A percentile compares a stretch with the other conserved stretches of the same genome.
Conservation (phyloP, 495 filamentous ascomycete species). For the Umbilicaria muhlenbergii region DNA sequence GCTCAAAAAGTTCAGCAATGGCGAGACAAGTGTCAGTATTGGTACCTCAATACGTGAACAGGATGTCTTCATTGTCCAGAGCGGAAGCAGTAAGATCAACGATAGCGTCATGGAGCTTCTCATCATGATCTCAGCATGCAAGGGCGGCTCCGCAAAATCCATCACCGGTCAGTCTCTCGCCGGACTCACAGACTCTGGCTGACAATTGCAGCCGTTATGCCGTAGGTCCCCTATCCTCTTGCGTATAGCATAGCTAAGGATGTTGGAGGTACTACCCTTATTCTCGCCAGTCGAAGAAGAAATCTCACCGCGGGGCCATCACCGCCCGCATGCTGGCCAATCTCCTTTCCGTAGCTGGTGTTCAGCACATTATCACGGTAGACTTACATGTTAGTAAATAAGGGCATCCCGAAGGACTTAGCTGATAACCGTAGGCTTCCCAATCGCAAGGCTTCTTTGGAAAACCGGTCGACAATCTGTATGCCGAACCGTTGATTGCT, state of each 20-base stretch:
- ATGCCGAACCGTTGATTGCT: slow-evolving; percentile 90
- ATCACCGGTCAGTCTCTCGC: slow-evolving; percentile 62
- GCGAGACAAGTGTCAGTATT: slow-evolving; percentile 92
- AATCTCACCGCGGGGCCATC: slow-evolving; percentile 90
- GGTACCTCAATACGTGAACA: slow-evolving; percentile 89
- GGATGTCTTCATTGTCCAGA: slow-evolving; percentile 98
- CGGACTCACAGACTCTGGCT: slow-evolving; percentile 5
- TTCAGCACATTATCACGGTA: slow-evolving; percentile 94
- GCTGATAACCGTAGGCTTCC: slow-evolving; percentile 35
- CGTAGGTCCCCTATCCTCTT: slow-evolving; percentile 32
- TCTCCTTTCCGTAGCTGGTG: slow-evolving; percentile 77
- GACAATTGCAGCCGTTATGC: slow-evolving; percentile 65
- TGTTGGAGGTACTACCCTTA: slow-evolving; percentile 77
- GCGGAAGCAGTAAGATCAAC: slow-evolving; percentile 91
- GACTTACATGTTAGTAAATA: slow-evolving; percentile 59
- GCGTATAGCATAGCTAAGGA: slow-evolving; percentile 24
- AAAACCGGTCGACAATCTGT: slow-evolving; percentile 93
- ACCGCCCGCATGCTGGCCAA: slow-evolving; percentile 96
- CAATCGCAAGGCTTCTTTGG: slow-evolving; percentile 99
- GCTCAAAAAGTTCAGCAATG: slow-evolving; percentile 65
- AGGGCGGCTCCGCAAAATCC: slow-evolving; percentile 90
- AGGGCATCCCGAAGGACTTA: slow-evolving; percentile 6
- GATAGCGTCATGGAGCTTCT: slow-evolving; percentile 97
- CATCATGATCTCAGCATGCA: slow-evolving; percentile 98
- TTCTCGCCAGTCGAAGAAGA: slow-evolving; percentile 97